Percentiles rank a stretch among this genome's conserved stretches.
phyloP scores from a whole-genome alignment of 352 stramenopile genomes.

The Phytopythium delawarense region DNA sequence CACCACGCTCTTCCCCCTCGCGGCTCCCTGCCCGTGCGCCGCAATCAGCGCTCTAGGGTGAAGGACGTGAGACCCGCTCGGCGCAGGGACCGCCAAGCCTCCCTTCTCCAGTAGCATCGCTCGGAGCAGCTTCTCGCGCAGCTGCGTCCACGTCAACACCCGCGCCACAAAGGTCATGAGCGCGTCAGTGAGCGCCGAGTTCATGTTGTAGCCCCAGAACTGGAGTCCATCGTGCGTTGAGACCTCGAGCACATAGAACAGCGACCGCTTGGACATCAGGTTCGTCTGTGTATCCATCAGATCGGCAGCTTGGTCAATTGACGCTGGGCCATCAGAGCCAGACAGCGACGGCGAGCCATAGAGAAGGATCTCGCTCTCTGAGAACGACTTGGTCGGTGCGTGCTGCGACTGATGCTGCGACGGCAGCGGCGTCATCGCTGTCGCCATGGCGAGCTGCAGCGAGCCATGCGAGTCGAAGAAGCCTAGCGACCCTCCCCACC shows the following conservation, averaged over 20 bases:
- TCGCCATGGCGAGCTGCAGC: background rate
- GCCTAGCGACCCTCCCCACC: slow-evolving; percentile 2
- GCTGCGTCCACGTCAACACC: slow-evolving; percentile 66
- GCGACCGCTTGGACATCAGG: slow-evolving; percentile 40
- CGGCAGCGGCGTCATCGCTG: background rate
- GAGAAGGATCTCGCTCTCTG: slow-evolving; percentile 55
- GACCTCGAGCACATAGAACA: slow-evolving; percentile 75
- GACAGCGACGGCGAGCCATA: slow-evolving; percentile 19
- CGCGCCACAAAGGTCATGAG: slow-evolving; percentile 48
- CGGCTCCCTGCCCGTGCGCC: slow-evolving; percentile 24
- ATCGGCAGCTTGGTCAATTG: background rate
- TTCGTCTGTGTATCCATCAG: background rate
- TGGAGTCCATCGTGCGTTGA: slow-evolving; percentile 50
- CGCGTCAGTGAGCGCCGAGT: slow-evolving; percentile 46
- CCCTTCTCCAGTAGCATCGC: slow-evolving; percentile 59
- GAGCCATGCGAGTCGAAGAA: slow-evolving; percentile 6
- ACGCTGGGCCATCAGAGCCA: background rate
- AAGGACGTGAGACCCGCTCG: slow-evolving; percentile 42
- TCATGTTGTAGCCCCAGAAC: slow-evolving; percentile 82
- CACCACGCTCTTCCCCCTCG: slow-evolving; percentile 22
- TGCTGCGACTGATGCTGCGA: slow-evolving; percentile 5
- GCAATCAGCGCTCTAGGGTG: slow-evolving; percentile 56
- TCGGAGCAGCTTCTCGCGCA: slow-evolving; percentile 60
- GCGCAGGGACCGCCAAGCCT: slow-evolving; percentile 40
- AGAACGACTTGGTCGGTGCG: slow-evolving; percentile 17